Evolutionary conservation across 192 early-diverging fungal genomes (phyloP).

Genomic region (Cladochytrium replicatum): DNA sequence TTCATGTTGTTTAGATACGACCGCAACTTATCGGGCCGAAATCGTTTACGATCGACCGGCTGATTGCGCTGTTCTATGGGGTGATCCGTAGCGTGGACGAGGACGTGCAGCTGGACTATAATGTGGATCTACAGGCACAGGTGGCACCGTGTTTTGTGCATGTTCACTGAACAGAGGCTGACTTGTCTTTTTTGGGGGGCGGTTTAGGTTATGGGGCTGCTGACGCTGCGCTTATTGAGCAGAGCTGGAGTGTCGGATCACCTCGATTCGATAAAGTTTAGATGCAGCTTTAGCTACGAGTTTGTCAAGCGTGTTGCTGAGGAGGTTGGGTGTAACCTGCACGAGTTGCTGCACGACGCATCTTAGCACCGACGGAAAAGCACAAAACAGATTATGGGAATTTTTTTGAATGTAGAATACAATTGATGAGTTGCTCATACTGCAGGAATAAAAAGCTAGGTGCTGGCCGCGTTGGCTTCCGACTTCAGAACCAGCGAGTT

Average conservation of each 20-base stretch:
- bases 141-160: constrained; percentile 7
- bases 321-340: constrained; percentile 76
- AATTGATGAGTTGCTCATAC: no score
- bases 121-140: constrained; percentile 63
- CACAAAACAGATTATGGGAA: no score
- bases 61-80: constrained; percentile 95
- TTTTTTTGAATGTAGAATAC: no score
- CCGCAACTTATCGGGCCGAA: constrained; percentile 89
- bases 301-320: constrained; percentile 60
- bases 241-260: constrained; percentile 59
- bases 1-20: no score
- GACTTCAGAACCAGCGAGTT: no score
- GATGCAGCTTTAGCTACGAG: constrained; percentile 81
- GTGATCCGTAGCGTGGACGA: constrained; percentile 47
- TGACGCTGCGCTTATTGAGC: constrained; percentile 65
- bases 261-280: constrained; percentile 76
- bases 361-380: no score
- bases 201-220: constrained; percentile 69
- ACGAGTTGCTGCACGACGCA: constrained; percentile 64
- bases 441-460: no score
- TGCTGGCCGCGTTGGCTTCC: no score
- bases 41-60: constrained; percentile 86
- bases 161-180: neutral
- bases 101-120: constrained; percentile 58
- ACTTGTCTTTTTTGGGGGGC: neutral